Conservation (phyloP, 805 yeast genomes). For the Starmerella apicola region DNA sequence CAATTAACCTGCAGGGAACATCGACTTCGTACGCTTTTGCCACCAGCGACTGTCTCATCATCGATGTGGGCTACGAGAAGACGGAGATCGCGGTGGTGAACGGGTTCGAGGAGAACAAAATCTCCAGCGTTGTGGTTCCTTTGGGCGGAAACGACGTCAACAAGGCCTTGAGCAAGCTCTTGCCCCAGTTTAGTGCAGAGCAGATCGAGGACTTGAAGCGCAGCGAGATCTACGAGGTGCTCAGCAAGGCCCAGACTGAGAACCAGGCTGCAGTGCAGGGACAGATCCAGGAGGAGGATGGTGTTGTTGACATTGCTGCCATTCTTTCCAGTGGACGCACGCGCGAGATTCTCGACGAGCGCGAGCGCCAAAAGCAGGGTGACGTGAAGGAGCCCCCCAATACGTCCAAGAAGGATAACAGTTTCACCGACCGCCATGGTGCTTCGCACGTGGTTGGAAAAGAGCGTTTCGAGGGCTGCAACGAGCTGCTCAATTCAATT, state of each 20-base stretch:
- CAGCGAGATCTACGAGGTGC: slow-evolving; percentile 67
- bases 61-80: slow-evolving; percentile 67
- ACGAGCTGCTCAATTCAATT: slow-evolving; percentile 42
- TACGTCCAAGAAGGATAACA: slow-evolving; percentile 59
- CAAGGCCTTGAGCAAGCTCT: slow-evolving; percentile 34
- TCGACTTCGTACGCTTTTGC: slow-evolving; percentile 60
- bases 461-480: slow-evolving; percentile 76
- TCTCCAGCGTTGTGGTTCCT: slow-evolving; percentile 38
- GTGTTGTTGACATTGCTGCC: slow-evolving; percentile 77
- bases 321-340: slow-evolving; percentile 70
- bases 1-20: slow-evolving; percentile 53
- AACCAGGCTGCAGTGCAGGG: slow-evolving; percentile 31
- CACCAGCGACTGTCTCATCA: slow-evolving; percentile 52
- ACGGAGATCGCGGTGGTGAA: slow-evolving; percentile 72
- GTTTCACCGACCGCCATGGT: slow-evolving; percentile 50
- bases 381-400: slow-evolving; percentile 34
- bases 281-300: slow-evolving; percentile 44
- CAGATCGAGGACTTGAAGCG: slow-evolving; percentile 67
- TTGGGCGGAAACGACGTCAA: slow-evolving; percentile 61
- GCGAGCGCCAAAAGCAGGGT: slow-evolving; percentile 39
- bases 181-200: slow-evolving; percentile 43
- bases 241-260: slow-evolving; percentile 54
- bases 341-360: slow-evolving; percentile 53
- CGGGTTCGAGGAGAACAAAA: slow-evolving; percentile 51
- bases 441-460: slow-evolving; percentile 60